Conservation (phyloP, 345 rosid species). For the Melaleuca alternifolia region DNA sequence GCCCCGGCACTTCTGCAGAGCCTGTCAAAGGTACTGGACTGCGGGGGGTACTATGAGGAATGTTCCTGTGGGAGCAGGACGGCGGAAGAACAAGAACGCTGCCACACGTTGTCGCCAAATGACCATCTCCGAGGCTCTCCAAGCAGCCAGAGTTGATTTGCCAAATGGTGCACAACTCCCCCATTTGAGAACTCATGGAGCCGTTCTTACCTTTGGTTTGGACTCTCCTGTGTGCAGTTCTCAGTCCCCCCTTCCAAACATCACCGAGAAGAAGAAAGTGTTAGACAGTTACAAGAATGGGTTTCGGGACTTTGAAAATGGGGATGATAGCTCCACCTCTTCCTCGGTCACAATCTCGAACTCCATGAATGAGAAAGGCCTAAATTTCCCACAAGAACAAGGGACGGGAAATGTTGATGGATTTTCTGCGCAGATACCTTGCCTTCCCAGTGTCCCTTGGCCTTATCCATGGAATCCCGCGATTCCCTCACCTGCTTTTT, state of each 20-base stretch:
- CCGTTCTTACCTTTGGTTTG: slow-evolving; percentile 54
- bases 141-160: slow-evolving; percentile 43
- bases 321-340: slow-evolving; percentile 43
- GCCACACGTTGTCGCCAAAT: slow-evolving; percentile 54
- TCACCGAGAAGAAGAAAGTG: slow-evolving; percentile 29
- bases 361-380: slow-evolving; percentile 21
- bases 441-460: slow-evolving; percentile 72
- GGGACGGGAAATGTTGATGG: slow-evolving; percentile 28
- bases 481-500: slow-evolving; percentile 46
- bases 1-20: slow-evolving; percentile 90
- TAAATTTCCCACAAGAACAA: slow-evolving; percentile 16
- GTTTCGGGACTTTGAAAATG: slow-evolving; percentile 22
- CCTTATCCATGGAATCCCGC: slow-evolving; percentile 60
- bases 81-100: slow-evolving; percentile 78
- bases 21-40: slow-evolving; percentile 95
- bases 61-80: slow-evolving; percentile 84
- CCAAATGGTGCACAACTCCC: slow-evolving; percentile 25
- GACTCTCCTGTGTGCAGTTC: slow-evolving; percentile 23
- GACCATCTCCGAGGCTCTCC: slow-evolving; percentile 64
- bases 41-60: slow-evolving; percentile 95
- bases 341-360: slow-evolving; percentile 44
- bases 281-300: slow-evolving; percentile 25
- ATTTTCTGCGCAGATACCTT: slow-evolving; percentile 30
- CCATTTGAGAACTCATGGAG: slow-evolving; percentile 35
- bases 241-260: slow-evolving; percentile 34